Evolutionary conservation across 139 green algal species (phyloP).

Genomic region (Coelastrella sp.): DNA sequence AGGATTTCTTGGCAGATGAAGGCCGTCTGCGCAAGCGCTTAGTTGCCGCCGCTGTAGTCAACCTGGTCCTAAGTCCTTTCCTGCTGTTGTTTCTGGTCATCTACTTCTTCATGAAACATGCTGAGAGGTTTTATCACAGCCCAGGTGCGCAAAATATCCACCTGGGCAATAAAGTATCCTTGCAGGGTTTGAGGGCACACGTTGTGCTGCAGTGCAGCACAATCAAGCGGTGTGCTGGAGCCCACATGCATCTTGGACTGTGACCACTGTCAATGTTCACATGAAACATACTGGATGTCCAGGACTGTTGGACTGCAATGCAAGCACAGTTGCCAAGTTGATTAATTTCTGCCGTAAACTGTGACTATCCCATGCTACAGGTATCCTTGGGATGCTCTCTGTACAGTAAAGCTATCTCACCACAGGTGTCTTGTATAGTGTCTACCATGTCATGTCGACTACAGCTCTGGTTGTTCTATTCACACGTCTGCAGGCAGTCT

Average conservation of each 20-base stretch:
- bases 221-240: no score
- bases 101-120: conserved; percentile 95
- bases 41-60: conserved; percentile 67
- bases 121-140: conserved; percentile 93
- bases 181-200: background rate
- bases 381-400: no score
- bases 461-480: background rate
- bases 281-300: no score
- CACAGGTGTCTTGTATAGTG: no score
- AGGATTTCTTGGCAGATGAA: conserved; percentile 53
- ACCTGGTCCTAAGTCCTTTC: conserved; percentile 89
- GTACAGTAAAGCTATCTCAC: no score
- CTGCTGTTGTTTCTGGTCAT: conserved; percentile 93
- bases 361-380: no score
- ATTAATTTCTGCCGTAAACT: no score
- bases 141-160: conserved; percentile 53
- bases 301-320: no score
- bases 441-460: no score
- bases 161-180: background rate
- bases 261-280: no score
- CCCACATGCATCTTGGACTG: no score
- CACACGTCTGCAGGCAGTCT: conserved; percentile 39
- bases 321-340: no score
- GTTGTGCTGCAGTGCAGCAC: background rate
- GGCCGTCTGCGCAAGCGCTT: conserved; percentile 56